Conservation (phyloP, 2,329 filamentous ascomycete species). For the Cephalotrichum gorgonifer region DNA sequence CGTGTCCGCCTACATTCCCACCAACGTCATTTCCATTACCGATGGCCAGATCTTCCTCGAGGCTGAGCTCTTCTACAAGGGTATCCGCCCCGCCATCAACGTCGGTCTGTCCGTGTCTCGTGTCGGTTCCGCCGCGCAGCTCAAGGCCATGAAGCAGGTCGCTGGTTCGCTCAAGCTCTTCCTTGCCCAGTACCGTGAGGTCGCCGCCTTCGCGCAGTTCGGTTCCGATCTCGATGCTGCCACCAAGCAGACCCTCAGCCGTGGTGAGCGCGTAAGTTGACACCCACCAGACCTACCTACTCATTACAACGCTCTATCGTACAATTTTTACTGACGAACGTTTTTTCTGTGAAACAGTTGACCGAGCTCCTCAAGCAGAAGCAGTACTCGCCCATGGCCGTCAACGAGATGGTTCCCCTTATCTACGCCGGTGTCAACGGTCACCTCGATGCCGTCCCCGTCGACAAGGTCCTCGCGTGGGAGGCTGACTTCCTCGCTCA, state of each 20-base stretch:
- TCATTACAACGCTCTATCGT: not conserved
- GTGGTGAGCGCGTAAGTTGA: constrained; percentile 86
- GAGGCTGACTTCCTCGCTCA: constrained; percentile 90
- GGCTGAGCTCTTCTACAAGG: constrained; percentile 99
- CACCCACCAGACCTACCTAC: no score
- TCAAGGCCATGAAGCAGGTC: constrained; percentile 99
- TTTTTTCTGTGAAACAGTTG: constrained; percentile 37
- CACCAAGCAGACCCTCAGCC: constrained; percentile 95
- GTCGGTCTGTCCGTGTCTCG: constrained; percentile 99
- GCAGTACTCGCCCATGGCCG: constrained; percentile 97
- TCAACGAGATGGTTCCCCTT: constrained; percentile 99
- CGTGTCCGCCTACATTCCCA: constrained; percentile 99
- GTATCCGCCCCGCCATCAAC: constrained; percentile 99
- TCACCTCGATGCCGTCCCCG: constrained; percentile 78
- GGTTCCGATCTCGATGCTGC: constrained; percentile 98
- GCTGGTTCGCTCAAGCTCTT: constrained; percentile 99
- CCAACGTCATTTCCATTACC: constrained; percentile 99
- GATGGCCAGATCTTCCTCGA: constrained; percentile 99
- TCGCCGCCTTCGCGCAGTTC: constrained; percentile 98
- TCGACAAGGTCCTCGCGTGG: constrained; percentile 85
- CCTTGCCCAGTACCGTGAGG: constrained; percentile 99
- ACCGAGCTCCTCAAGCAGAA: constrained; percentile 99
- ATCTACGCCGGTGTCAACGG: constrained; percentile 99
- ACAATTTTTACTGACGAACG: no score
- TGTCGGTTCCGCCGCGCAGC: constrained; percentile 98